A percentile compares a stretch with the other conserved stretches of the same genome.
Conservation (phyloP, 352 stramenopile species). For the Pythium guiyangense region DNA sequence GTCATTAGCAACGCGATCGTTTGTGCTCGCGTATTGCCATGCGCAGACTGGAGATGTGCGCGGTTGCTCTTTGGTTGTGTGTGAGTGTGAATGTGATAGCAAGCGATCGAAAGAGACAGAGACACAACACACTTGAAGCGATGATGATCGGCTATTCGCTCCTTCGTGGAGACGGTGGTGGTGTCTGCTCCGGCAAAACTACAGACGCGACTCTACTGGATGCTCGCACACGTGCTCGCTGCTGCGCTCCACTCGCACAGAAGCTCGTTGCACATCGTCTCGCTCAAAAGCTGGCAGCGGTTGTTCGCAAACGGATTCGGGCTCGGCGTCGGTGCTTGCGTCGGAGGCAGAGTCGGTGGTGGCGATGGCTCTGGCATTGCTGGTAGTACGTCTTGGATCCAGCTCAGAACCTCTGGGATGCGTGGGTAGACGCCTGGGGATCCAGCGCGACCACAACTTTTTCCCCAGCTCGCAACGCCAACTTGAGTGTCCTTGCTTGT, state of each 20-base stretch:
- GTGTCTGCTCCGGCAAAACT: too few relatives aligned
- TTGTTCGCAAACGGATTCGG: background rate
- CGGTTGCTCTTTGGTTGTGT: too few relatives aligned
- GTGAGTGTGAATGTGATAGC: too few relatives aligned
- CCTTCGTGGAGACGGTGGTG: too few relatives aligned
- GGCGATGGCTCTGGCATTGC: background rate
- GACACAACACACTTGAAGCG: too few relatives aligned
- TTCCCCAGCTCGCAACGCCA: constrained; percentile 55
- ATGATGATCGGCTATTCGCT: too few relatives aligned
- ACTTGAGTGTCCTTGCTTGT: constrained; percentile 40
- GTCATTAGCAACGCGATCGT: too few relatives aligned
- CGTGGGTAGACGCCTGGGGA: constrained; percentile 52
- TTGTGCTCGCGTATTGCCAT: too few relatives aligned
- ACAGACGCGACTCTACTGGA: background rate
- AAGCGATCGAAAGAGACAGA: too few relatives aligned
- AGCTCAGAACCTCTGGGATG: constrained; percentile 9
- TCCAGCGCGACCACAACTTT: constrained; percentile 33
- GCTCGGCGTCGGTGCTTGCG: background rate
- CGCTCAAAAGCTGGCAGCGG: background rate
- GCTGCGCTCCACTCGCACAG: background rate
- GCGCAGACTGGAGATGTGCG: too few relatives aligned
- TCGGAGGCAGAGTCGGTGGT: too few relatives aligned
- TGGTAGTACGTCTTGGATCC: background rate
- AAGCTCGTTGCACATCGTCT: background rate
- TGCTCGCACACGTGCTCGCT: background rate